Percentiles rank a stretch among this genome's conserved stretches.
Evolutionary conservation across 179 eudicot species (phyloP).

Genomic region (Spergularia azorica): DNA sequence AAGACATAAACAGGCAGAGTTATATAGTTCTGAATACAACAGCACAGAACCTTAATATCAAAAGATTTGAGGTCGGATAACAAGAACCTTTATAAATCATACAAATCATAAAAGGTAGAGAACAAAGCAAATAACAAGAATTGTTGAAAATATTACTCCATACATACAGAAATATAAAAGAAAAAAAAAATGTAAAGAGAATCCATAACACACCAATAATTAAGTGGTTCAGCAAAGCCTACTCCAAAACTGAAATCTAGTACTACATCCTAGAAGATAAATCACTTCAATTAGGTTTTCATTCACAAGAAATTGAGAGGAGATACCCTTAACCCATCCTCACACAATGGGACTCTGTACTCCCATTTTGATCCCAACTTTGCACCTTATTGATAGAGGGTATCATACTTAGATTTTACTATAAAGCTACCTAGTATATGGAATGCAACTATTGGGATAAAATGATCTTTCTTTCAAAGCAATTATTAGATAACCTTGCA

Average conservation of each 20-base stretch:
- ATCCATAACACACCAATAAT: not conserved
- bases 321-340: constrained; percentile 1
- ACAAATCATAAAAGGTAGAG: not conserved
- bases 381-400: not conserved
- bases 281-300: too few relatives aligned
- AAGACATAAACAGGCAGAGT: constrained; percentile 1
- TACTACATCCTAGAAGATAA: not conserved
- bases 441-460: too few relatives aligned
- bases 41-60: not conserved
- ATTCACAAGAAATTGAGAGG: not conserved
- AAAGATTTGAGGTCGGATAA: not conserved
- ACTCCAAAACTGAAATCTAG: not conserved
- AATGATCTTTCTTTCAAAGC: not conserved
- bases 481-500: not conserved
- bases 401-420: not conserved
- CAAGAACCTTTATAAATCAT: not conserved
- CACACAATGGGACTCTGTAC: not conserved
- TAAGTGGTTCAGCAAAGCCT: not conserved
- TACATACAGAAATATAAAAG: not conserved
- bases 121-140: not conserved
- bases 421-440: not conserved
- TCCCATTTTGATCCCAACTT: not conserved
- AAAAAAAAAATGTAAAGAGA: not conserved
- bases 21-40: not conserved
- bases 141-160: not conserved